Base-by-base conservation (phyloP, 1,284 basidiomycete genomes). In the Marasmius oreades region DNA sequence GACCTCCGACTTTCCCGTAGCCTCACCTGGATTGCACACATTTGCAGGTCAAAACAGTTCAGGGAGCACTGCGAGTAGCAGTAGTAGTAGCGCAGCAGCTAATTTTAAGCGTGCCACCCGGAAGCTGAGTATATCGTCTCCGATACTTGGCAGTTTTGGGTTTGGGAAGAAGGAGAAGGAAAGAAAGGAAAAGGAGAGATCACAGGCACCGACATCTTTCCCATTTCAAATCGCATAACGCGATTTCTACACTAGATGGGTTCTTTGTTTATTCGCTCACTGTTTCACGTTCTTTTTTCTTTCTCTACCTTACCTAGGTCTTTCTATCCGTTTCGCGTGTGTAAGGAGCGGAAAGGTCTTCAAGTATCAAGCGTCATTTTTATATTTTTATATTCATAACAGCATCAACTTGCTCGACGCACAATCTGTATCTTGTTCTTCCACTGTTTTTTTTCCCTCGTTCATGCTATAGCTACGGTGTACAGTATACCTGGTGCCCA, bases 91-190 rank as follows among this genome's bases (percentile, higher is more conserved):
- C 52, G 58, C 65, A 1, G 31, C 48, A 20, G 12, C 48, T 16
- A 63, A 62, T 28, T 57, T 70, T 37, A 84, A 76, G 65, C 74
- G 77, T 23, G 75, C 82, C 55, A 77, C 73, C 63, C 73, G 87
- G 54, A 90, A 90, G 73, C 68, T 90, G 70, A 90, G 88, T 67
- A 71, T 90, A 56, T 80, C 79, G 22, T 77, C 80, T 50, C 80
- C 83, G 53, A 81, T 84, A 65, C 77, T 86, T 3, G 73, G 47
- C 5, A 26, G 59, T 12, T 55, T 62, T 63, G 76, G 82, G 36
- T 81, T 89, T 64, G 83, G 79, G 55, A 76, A 74, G 66, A 75
- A 75, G 60, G 81, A 80, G 11, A 51, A 37, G 37, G 33, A 51
- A 10, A 53, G 45, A 20, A 31, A 44, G n/a, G 37, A 43, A 53